These are phyloP conservation scores for Melastoma candidum DNA, from an alignment of 441 rosid species.

Conservation along the genomic window DNA sequence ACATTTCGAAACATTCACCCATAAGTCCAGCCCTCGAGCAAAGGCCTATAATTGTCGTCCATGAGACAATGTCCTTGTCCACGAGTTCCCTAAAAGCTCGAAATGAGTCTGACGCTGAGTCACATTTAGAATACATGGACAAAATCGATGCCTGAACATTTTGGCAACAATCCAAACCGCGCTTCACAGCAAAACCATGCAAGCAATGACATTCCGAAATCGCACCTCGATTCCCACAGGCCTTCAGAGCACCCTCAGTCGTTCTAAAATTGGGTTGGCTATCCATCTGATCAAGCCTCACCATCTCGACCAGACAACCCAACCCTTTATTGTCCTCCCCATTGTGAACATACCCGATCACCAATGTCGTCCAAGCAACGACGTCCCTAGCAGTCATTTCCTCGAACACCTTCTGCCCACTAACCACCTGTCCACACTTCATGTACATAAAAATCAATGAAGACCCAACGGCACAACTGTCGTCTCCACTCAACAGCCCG, in stretches of 20 bases:
- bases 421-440: constrained; percentile 29
- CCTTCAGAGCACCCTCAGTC: constrained; percentile 46
- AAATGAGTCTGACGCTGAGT: constrained; percentile 29
- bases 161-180: constrained; percentile 29
- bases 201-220: constrained; percentile 38
- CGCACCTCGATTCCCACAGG: constrained; percentile 39
- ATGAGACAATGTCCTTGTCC: constrained; percentile 39
- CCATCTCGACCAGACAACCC: constrained; percentile 37
- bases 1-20: constrained; percentile 30
- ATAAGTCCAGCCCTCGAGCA: constrained; percentile 34
- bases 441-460: constrained; percentile 46
- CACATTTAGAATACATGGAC: constrained; percentile 43
- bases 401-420: constrained; percentile 39
- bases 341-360: constrained; percentile 49
- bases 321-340: constrained; percentile 40
- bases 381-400: constrained; percentile 52
- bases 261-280: constrained; percentile 48
- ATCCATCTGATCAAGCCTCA: constrained; percentile 19
- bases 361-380: constrained; percentile 52
- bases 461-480: constrained; percentile 35
- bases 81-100: constrained; percentile 35
- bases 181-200: constrained; percentile 39
- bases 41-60: constrained; percentile 55
- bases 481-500: too few relatives aligned
- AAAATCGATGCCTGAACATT: constrained; percentile 33